These are phyloP conservation scores for Solanum paucissectum DNA, from an alignment of 257 asterid species.

Conservation along the genomic window DNA sequence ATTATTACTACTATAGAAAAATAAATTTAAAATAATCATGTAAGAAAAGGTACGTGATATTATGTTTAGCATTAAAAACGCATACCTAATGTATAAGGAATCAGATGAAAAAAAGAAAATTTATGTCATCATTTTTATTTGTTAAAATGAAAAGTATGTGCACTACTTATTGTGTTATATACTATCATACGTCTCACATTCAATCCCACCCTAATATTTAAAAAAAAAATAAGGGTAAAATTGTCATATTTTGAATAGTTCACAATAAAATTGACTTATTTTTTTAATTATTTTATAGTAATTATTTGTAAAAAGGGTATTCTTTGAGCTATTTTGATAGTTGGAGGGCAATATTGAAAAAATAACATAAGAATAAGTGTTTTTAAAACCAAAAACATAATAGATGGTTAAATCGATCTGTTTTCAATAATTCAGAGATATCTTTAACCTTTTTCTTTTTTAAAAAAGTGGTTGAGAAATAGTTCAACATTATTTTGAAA, in stretches of 20 bases:
- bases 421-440: not conserved
- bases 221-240: not conserved
- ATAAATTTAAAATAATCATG: not conserved
- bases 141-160: not conserved
- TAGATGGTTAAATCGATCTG: not conserved
- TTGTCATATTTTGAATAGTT: not conserved
- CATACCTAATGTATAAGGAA: not conserved
- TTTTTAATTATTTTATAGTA: not conserved
- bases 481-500: not conserved
- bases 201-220: not conserved
- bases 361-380: not conserved
- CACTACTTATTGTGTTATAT: not conserved
- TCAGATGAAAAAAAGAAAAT: not conserved
- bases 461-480: not conserved
- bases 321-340: not conserved
- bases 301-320: not conserved
- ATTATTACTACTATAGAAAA: too few relatives aligned
- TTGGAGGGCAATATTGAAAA: not conserved
- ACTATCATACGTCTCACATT: not conserved
- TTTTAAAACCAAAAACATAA: not conserved
- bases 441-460: not conserved
- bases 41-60: not conserved
- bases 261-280: rapidly evolving
- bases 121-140: not conserved
- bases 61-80: not conserved